Evolutionary conservation across 2,329 filamentous ascomycete genomes (phyloP).

Genomic region (Magnaporthiopsis incrustans): DNA sequence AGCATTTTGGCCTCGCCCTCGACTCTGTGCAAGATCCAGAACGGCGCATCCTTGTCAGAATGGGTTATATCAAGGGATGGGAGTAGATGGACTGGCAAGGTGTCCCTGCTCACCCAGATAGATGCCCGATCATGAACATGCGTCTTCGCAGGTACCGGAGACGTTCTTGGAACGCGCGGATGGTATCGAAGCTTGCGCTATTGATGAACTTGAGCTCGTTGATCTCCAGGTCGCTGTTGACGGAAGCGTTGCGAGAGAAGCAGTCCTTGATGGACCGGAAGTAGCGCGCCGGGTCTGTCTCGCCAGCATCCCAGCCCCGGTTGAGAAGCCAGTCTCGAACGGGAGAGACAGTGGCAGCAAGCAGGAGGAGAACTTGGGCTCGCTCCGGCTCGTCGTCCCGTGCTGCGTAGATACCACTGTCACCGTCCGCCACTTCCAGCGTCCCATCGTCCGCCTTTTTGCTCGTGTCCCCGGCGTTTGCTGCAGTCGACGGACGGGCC

Average conservation of each 20-base stretch:
- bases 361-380: neutral
- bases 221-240: neutral
- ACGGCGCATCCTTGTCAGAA: neutral
- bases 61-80: too few species aligned
- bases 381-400: neutral
- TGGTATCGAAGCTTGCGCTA: neutral
- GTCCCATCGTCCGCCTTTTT: neutral
- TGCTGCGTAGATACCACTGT: neutral
- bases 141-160: neutral
- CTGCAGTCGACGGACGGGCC: neutral
- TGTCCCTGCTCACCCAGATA: neutral
- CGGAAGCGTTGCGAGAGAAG: neutral
- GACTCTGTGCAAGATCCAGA: neutral
- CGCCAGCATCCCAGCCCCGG: conserved; percentile 4
- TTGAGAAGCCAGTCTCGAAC: conserved; percentile 2
- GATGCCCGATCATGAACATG: neutral
- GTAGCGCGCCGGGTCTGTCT: conserved; percentile 4
- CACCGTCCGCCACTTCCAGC: neutral
- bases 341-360: conserved; percentile 1
- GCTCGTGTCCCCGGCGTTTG: neutral
- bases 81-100: neutral
- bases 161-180: neutral
- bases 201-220: neutral
- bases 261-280: neutral
- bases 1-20: conserved; percentile 4